Conservation (phyloP, 352 stramenopile genomes). For the Ophiocytium majus region DNA sequence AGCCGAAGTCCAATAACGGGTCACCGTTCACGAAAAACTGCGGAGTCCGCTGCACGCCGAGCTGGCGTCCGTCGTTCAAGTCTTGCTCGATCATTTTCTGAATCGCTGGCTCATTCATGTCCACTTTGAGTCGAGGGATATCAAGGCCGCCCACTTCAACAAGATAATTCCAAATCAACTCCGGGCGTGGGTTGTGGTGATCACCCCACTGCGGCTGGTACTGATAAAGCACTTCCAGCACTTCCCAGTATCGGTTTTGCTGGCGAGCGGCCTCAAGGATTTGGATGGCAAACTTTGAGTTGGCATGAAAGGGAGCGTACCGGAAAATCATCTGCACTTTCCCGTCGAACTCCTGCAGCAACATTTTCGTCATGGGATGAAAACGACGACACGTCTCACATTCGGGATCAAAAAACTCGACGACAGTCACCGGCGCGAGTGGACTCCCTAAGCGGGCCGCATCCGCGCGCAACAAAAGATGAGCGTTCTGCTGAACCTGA, state of each 20-base stretch:
- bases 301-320: neutral
- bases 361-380: neutral
- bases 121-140: neutral
- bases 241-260: conserved; percentile 1
- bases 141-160: neutral
- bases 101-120: neutral
- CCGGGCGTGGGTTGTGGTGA: neutral
- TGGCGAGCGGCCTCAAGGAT: neutral
- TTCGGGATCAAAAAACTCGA: conserved; percentile 3
- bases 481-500: too few relatives aligned
- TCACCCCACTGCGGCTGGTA: neutral
- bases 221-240: neutral
- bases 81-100: neutral
- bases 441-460: neutral
- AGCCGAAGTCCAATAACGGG: neutral
- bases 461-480: neutral
- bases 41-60: neutral
- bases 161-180: conserved; percentile 1
- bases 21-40: conserved; percentile 1
- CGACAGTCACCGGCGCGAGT: neutral
- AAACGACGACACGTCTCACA: neutral
- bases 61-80: neutral
- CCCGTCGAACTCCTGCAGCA: conserved; percentile 1
- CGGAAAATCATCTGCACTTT: neutral
- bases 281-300: neutral